phyloP scores from a whole-genome alignment of 768 basidiomycete genomes.

The Sarcodon sp. region DNA sequence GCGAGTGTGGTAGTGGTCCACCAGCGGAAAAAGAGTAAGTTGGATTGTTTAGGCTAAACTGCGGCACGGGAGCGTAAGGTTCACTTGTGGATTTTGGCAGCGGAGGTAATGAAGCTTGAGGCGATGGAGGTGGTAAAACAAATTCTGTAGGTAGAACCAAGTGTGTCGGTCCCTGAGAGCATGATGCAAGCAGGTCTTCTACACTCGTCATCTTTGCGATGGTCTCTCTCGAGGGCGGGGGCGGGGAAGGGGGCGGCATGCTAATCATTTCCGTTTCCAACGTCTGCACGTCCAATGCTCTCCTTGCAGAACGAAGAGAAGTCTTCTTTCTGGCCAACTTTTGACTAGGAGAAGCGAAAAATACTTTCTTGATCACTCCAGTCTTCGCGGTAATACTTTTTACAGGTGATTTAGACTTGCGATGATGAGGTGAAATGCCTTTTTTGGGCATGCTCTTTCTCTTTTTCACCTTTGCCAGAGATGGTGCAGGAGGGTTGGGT shows the following conservation, averaged over 20 bases:
- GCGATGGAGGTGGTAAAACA: slow-evolving; percentile 69
- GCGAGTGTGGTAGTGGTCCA: background rate
- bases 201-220: slow-evolving; percentile 19
- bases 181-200: slow-evolving; percentile 1
- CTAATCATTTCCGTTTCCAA: slow-evolving; percentile 40
- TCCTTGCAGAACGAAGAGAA: slow-evolving; percentile 28
- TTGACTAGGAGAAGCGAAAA: slow-evolving; percentile 24
- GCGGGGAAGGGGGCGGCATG: slow-evolving; percentile 11
- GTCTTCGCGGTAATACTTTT: slow-evolving; percentile 11
- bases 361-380: background rate
- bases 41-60: background rate
- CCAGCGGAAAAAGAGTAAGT: background rate
- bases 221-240: slow-evolving; percentile 11
- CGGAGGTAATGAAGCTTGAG: slow-evolving; percentile 49
- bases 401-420: slow-evolving; percentile 31
- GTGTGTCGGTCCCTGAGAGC: slow-evolving; percentile 19
- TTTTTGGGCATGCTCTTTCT: background rate
- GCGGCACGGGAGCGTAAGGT: slow-evolving; percentile 6
- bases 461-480: slow-evolving; percentile 6
- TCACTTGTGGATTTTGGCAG: slow-evolving; percentile 9
- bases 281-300: slow-evolving; percentile 22
- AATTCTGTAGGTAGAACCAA: slow-evolving; percentile 54
- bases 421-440: slow-evolving; percentile 14
- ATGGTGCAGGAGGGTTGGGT: slow-evolving; percentile 11
- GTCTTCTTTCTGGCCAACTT: slow-evolving; percentile 36